Evolutionary conservation across 176 grass and related monocot species (phyloP).

Genomic region (Echinochloa phyllopogon): DNA sequence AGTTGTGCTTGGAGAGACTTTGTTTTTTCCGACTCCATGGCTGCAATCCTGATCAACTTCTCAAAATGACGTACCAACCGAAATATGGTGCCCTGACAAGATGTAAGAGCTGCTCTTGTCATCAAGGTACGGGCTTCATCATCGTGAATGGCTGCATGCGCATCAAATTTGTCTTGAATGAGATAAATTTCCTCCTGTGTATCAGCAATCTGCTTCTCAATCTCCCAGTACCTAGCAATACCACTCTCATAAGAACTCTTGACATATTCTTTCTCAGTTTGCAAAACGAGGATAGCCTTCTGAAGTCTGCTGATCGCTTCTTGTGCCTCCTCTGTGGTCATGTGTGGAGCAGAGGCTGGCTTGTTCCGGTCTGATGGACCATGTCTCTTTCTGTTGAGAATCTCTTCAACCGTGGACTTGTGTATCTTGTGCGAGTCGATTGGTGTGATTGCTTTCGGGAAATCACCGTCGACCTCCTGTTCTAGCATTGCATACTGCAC

Average conservation of each 20-base stretch:
- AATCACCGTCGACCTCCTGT: slow-evolving; percentile 52
- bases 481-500: slow-evolving; percentile 71
- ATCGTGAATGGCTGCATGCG: slow-evolving; percentile 58
- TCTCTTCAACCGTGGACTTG: slow-evolving; percentile 54
- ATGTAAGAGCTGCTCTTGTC: slow-evolving; percentile 67
- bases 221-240: slow-evolving; percentile 68
- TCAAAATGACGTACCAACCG: slow-evolving; percentile 54
- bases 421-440: slow-evolving; percentile 58
- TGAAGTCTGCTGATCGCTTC: slow-evolving; percentile 72
- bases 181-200: slow-evolving; percentile 64
- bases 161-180: slow-evolving; percentile 69
- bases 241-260: slow-evolving; percentile 80
- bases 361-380: slow-evolving; percentile 24
- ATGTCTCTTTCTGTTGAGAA: slow-evolving; percentile 51
- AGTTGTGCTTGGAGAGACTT: slow-evolving; percentile 53
- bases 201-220: slow-evolving; percentile 74
- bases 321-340: slow-evolving; percentile 52
- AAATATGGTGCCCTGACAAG: slow-evolving; percentile 70
- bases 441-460: slow-evolving; percentile 62
- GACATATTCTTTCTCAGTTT: slow-evolving; percentile 79
- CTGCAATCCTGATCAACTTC: slow-evolving; percentile 47
- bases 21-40: slow-evolving; percentile 56
- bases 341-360: slow-evolving; percentile 16
- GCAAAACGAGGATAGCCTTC: slow-evolving; percentile 77
- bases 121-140: slow-evolving; percentile 77